Evolutionary conservation across 1,139 yeast genomes (phyloP), one percentile per base, ranked within the genome.

Genomic region (Geotrichum australiense): DNA sequence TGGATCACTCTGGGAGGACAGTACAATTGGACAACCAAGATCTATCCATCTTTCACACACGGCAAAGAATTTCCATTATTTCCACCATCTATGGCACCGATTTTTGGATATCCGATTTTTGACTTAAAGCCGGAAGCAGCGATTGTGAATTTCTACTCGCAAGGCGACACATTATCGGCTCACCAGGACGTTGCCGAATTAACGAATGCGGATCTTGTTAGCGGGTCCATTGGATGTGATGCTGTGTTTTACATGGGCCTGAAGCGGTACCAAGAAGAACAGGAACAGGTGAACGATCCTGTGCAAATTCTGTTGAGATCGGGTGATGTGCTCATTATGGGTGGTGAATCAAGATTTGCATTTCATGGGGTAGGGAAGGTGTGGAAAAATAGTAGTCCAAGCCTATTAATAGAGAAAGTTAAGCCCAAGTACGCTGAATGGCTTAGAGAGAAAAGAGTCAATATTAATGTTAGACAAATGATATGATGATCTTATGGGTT

Each of bases 1-100:
- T 68, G 72, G 72, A 64, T 67, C 32, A 68, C 72, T 0, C 58
- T 68, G 4, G 72, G 72, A 2, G 71, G 71, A 4, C 71, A 68
- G 47, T 68, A 68, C 50, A 59, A 68, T 49, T 68, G 72, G 72
- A 66, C 73, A 0, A 50, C 56, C 23, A 68, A 68, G 41, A 57
- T 49, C 24, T 68, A 68, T 43, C 72, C 71, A 3, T 51, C 66
- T 1, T 64, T 63, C 45, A 52, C 48, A 19, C 58, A 50, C 3
- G 62, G 59, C 21, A 49, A 49, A 2, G 62, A 56, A 14, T 66
- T 62, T 49, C 71, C 71, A 0, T 33, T 27, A 26, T 64, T 67
- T 48, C 70, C 70, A 1, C 31, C 37, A 1, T 49, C 54, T 4
- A 53, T 65, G 20, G 53, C 54, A 5, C 39, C 41, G 2, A 50